Percentiles rank a stretch among this genome's conserved stretches.
phyloP scores from a whole-genome alignment of 345 rosid genomes.

The Reutealis trisperma region DNA sequence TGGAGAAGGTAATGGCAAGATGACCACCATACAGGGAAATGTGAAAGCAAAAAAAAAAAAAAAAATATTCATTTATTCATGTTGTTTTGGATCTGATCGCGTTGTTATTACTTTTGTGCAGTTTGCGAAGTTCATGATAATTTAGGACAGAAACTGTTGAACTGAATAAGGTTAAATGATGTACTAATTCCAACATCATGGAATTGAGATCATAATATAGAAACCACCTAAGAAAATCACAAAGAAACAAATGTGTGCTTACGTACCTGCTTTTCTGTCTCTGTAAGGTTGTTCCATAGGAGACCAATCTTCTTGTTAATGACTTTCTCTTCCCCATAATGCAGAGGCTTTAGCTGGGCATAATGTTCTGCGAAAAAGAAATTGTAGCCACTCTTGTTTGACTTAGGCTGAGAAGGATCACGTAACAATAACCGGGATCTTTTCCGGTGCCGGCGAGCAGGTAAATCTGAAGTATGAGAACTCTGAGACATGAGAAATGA shows the following conservation, averaged over 20 bases:
- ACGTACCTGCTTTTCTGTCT: slow-evolving; percentile 69
- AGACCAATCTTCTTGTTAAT: slow-evolving; percentile 68
- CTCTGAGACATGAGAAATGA: slow-evolving; percentile 32
- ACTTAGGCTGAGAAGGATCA: slow-evolving; percentile 66
- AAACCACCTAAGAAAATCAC: background rate
- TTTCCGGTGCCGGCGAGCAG: slow-evolving; percentile 49
- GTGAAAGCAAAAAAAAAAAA: too few relatives aligned
- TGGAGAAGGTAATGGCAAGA: too few relatives aligned
- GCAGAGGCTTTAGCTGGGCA: slow-evolving; percentile 56
- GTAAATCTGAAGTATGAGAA: slow-evolving; percentile 32
- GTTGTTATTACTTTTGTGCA: background rate
- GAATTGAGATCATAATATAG: background rate
- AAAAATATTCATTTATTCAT: too few relatives aligned
- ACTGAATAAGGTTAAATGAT: background rate
- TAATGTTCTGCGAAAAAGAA: slow-evolving; percentile 71
- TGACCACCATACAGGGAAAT: too few relatives aligned
- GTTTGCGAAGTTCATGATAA: background rate
- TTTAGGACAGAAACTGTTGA: background rate
- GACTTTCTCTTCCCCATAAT: slow-evolving; percentile 56
- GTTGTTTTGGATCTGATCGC: background rate
- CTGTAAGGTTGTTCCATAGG: slow-evolving; percentile 68
- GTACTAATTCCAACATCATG: background rate
- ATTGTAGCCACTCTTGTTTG: slow-evolving; percentile 77
- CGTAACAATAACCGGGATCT: slow-evolving; percentile 46
- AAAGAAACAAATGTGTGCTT: background rate